Percentiles rank a stretch among this genome's conserved stretches.
phyloP scores from a whole-genome alignment of 2,329 filamentous ascomycete species.

The Mycosphaerella sp. region DNA sequence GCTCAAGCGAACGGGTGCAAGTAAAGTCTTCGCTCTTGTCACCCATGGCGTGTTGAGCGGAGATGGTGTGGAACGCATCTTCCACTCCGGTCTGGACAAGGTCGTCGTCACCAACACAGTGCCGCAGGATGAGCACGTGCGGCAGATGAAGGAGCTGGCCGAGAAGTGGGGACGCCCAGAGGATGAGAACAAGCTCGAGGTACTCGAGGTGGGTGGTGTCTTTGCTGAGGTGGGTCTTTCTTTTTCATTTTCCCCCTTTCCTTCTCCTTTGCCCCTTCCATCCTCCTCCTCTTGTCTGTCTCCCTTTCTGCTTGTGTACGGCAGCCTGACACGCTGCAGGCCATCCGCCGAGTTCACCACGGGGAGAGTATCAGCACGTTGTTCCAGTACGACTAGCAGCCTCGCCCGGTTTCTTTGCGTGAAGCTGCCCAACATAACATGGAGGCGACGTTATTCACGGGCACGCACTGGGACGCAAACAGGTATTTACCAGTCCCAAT shows the following conservation, averaged over 20 bases:
- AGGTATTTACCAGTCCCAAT: background rate
- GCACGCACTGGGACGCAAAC: background rate
- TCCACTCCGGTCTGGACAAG: conserved; percentile 86
- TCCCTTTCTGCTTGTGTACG: background rate
- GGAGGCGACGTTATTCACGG: conserved; percentile 1
- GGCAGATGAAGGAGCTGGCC: conserved; percentile 26
- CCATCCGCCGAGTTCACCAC: conserved; percentile 92
- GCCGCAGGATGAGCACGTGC: conserved; percentile 74
- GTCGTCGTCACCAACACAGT: conserved; percentile 94
- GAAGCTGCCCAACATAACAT: conserved; percentile 1
- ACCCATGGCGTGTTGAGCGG: conserved; percentile 95
- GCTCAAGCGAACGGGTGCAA: conserved; percentile 89
- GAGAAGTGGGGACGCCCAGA: conserved; percentile 51
- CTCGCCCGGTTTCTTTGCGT: conserved; percentile 8
- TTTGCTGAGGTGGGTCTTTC: conserved; percentile 66
- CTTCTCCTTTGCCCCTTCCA: conserved; percentile 17
- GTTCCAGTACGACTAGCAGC: conserved; percentile 68
- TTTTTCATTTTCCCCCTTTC: background rate
- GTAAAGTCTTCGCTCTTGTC: conserved; percentile 80
- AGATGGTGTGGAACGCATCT: conserved; percentile 89
- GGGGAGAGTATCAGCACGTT: conserved; percentile 96
- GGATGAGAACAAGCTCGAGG: conserved; percentile 62
- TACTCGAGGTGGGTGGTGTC: conserved; percentile 79
- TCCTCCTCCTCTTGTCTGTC: background rate
- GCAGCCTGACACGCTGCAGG: conserved; percentile 37